Base-by-base conservation (phyloP, 1,284 basidiomycete genomes). In the Puccinia brachypodii region DNA sequence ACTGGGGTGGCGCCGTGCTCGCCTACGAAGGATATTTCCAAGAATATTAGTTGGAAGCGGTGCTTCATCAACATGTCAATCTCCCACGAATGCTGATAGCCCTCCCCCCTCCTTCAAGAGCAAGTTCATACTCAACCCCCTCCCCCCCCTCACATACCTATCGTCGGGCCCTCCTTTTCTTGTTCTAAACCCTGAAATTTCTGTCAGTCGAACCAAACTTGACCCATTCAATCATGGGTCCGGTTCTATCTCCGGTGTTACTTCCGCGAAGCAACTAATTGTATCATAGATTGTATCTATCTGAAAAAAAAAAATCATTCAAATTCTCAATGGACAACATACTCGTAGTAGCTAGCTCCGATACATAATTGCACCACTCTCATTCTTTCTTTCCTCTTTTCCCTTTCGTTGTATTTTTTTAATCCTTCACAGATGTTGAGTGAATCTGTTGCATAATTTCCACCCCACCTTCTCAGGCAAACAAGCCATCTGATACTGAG, bases 221-320 rank as follows among this genome's bases (percentile, higher is more conserved):
- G 58, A 13, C 28, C 8, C 58, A 60, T 4, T 9, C 33, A 9
- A 9, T 22, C 28, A 31, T 31, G 25, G 6, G 14, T 60, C 8
- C 2, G 31, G 25, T 33, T 60, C 16, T 33, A 60, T 9, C 33
- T 60, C 25, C 31, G 58, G 53, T 16, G 3, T 58, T 6, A 7
- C 31, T 60, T 60, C 58, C 25, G 25, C n/a, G 31, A 60, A 60
- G 31, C n/a, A n/a, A 60, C 2, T 16, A 13, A 7, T 33, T 33
- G 31, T 60, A 60, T 7, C 58, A 60, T 33, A 60, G 58, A 60
- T 60, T 60, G 58, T 33, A 60, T 60, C 58, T 60, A 60, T 31
- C 58, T 33, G n/a, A 7, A 60, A 60, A 60, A 60, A 8, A 16
- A 56, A 8, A 16, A 56, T 28, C 31, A 16, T 33, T 33, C 58